Base-by-base conservation (phyloP, 139 green algal genomes). In the Microglena sp. region DNA sequence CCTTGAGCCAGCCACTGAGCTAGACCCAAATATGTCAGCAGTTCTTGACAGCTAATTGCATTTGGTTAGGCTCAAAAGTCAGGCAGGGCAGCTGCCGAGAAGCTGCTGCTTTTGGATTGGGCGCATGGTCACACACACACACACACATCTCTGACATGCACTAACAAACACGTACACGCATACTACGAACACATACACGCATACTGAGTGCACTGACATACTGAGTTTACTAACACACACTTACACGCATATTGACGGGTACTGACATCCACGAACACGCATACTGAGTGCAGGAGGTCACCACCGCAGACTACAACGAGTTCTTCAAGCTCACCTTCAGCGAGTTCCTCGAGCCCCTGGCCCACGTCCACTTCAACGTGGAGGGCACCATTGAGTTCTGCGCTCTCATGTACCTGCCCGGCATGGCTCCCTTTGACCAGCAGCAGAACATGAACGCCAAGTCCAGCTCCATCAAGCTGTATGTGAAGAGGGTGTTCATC, bases 401-500 rank as follows among this genome's bases (percentile, higher is more conserved):
- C 6, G 77, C 75, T 53, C 79, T 99, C 75, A 82, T 99, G 26
- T 99, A 89, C 69, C 77, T 97, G 7, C 94, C 94, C 0, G 90
- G 89, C 71, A 99, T 99, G 93, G 87, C 90, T 8, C 94, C 94
- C 31, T 98, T 99, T 67, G 91, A 98, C 57, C 80, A 94, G 72
- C 72, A 83, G 63, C 68, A 76, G 54, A 55, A 50, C 40, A 50
- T 50, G 11, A 11, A 50, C 15, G 40, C 40, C 40, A 50, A 50
- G 40, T 78, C 71, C 31, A 78, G 81, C 66, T 88, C 79, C 79
- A 95, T 96, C 77, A 82, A 86, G 56, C 87, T 99, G 55, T 98
- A 95, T 75, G 94, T 99, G 53, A 95, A 93, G 76, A 78, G 92
- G 7, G 94, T 99, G 18, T 99, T 99, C 88, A 99, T 99, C 80